Percentiles rank a stretch among this genome's conserved stretches.
phyloP scores from a whole-genome alignment of 2,329 filamentous ascomycete species.

The Xylariales sp. region DNA sequence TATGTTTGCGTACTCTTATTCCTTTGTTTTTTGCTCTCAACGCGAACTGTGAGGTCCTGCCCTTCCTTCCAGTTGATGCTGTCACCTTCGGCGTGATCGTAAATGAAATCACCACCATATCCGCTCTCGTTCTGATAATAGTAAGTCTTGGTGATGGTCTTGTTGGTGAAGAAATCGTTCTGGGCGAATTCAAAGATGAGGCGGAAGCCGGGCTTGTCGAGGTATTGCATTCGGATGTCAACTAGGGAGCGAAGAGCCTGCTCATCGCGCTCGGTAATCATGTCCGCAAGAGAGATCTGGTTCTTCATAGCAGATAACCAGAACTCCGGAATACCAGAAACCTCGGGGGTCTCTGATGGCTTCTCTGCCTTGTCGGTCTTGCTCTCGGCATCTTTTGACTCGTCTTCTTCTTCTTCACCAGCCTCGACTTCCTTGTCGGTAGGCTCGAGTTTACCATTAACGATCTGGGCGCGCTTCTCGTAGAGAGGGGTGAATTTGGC shows the following conservation, averaged over 20 bases:
- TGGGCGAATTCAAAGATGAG: slow-evolving; percentile 96
- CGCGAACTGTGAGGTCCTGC: slow-evolving; percentile 91
- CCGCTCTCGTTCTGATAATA: slow-evolving; percentile 99
- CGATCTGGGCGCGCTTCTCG: slow-evolving; percentile 90
- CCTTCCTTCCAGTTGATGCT: slow-evolving; percentile 97
- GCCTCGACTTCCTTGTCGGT: slow-evolving; percentile 87
- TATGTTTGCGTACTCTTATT: slow-evolving; percentile 85
- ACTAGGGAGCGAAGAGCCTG: slow-evolving; percentile 87
- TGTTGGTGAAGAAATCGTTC: slow-evolving; percentile 98
- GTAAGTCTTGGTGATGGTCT: slow-evolving; percentile 97
- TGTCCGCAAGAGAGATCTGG: slow-evolving; percentile 94
- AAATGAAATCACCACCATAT: slow-evolving; percentile 99
- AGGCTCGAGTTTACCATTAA: slow-evolving; percentile 89
- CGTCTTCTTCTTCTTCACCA: slow-evolving; percentile 82
- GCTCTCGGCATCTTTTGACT: slow-evolving; percentile 66
- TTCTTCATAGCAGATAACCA: slow-evolving; percentile 99
- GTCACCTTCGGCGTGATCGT: slow-evolving; percentile 97
- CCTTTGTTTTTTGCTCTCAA: slow-evolving; percentile 99
- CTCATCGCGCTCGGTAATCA: slow-evolving; percentile 98
- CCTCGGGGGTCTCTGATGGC: slow-evolving; percentile 61
- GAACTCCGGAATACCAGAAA: slow-evolving; percentile 95
- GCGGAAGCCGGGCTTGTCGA: slow-evolving; percentile 97
- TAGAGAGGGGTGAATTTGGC: slow-evolving; percentile 98
- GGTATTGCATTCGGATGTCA: slow-evolving; percentile 99
- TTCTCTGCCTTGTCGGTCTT: slow-evolving; percentile 67